Percentiles rank a stretch among this genome's conserved stretches.
Conservation (phyloP, 805 yeast species). For the Starmerella kuoi region DNA sequence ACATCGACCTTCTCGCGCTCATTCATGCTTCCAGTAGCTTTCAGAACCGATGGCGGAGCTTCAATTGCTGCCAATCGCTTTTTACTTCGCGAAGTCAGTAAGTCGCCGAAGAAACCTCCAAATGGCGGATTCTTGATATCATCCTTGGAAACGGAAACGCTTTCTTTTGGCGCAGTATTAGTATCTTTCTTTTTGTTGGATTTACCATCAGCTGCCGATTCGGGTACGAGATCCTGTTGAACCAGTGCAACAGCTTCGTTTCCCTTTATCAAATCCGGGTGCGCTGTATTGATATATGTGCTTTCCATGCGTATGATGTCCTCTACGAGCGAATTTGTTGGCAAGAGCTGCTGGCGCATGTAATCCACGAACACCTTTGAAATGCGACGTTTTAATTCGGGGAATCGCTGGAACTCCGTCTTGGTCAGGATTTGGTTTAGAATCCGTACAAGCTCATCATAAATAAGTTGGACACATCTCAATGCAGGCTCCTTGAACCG, state of each 20-base stretch:
- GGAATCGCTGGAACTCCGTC: constrained; percentile 77
- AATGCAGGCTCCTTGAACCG: constrained; percentile 90
- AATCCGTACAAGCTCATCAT: constrained; percentile 89
- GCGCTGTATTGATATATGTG: constrained; percentile 93
- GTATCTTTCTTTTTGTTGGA: constrained; percentile 10
- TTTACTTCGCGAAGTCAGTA: constrained; percentile 83
- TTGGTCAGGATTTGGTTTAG: constrained; percentile 72
- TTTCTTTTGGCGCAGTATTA: constrained; percentile 16
- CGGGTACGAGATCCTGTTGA: constrained; percentile 7
- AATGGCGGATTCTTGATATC: constrained; percentile 37
- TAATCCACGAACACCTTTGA: constrained; percentile 69
- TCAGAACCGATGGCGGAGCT: constrained; percentile 87
- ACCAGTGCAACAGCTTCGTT: constrained; percentile 65
- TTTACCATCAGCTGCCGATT: constrained; percentile 1
- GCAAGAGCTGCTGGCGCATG: constrained; percentile 64
- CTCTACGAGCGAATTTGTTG: constrained; percentile 74
- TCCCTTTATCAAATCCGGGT: constrained; percentile 90
- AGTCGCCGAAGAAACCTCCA: constrained; percentile 88
- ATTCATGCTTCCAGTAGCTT: constrained; percentile 83
- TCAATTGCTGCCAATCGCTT: constrained; percentile 90
- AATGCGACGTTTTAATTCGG: constrained; percentile 79
- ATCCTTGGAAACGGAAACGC: constrained; percentile 22
- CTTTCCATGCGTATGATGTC: constrained; percentile 80
- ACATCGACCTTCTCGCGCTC: constrained; percentile 94
- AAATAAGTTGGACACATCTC: constrained; percentile 80